phyloP scores from a whole-genome alignment of 2,329 filamentous ascomycete genomes.

The Ascomycota sp. region DNA sequence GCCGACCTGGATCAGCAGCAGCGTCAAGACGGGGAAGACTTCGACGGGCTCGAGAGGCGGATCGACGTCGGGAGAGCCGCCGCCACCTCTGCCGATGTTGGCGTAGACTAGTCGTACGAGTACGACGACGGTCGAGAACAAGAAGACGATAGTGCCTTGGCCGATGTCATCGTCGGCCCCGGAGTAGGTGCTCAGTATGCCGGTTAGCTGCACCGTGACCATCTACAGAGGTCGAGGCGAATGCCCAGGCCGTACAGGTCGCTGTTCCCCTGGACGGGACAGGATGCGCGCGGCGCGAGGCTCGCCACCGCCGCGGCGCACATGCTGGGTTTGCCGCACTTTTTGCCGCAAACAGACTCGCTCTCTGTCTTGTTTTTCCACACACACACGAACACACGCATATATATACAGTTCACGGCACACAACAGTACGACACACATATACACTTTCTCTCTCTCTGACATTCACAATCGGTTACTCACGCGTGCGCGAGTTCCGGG shows the following conservation, averaged over 20 bases:
- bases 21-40: conserved; percentile 6
- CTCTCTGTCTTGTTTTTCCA: too few relatives aligned
- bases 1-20: conserved; percentile 6
- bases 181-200: conserved; percentile 4
- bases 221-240: conserved; percentile 9
- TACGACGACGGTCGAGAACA: conserved; percentile 6
- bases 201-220: conserved; percentile 7
- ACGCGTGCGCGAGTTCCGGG: too few relatives aligned
- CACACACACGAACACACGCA: too few relatives aligned
- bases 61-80: not conserved
- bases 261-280: conserved; percentile 6
- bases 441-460: too few relatives aligned
- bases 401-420: too few relatives aligned
- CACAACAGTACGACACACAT: too few relatives aligned
- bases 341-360: too few relatives aligned
- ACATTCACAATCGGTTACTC: too few relatives aligned
- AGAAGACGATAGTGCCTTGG: conserved; percentile 7
- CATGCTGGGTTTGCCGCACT: not conserved
- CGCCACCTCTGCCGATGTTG: not conserved
- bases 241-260: conserved; percentile 11
- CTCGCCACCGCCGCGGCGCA: not conserved
- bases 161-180: conserved; percentile 5
- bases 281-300: conserved; percentile 1
- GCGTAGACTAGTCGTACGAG: conserved; percentile 3
- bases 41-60: conserved; percentile 5